Conservation (phyloP, 2,329 filamentous ascomycete genomes). For the Trichoderma harzianum region DNA sequence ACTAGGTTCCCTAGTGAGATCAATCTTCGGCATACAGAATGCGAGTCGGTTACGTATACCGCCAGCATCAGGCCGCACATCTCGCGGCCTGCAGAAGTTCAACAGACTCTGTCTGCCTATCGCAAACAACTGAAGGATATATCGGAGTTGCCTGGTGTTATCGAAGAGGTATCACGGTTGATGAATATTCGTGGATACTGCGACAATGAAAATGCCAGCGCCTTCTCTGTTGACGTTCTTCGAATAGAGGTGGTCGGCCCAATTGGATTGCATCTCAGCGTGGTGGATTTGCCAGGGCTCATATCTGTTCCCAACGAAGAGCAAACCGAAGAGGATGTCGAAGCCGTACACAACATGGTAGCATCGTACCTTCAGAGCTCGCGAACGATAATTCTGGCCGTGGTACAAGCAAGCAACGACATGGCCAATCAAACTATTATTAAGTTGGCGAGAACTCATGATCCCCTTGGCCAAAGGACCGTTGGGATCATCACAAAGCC, state of each 20-base stretch:
- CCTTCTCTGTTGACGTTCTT: not conserved
- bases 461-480: not conserved
- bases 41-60: not conserved
- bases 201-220: not conserved
- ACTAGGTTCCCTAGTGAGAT: slow-evolving; percentile 56
- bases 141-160: not conserved
- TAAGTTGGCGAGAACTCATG: not conserved
- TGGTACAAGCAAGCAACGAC: not conserved
- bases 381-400: slow-evolving; percentile 1
- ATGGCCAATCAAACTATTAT: not conserved
- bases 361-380: not conserved
- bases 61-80: not conserved
- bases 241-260: not conserved
- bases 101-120: not conserved
- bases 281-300: slow-evolving; percentile 6
- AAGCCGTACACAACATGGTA: not conserved
- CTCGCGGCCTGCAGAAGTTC: not conserved
- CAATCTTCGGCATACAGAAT: slow-evolving; percentile 38
- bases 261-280: not conserved
- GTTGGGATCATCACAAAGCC: slow-evolving; percentile 2
- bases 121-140: not conserved
- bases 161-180: not conserved
- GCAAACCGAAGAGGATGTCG: not conserved
- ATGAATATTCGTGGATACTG: not conserved
- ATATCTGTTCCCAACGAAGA: not conserved